Base-by-base conservation (phyloP, 2,329 filamentous ascomycete species). In the Cercospora sp. region DNA sequence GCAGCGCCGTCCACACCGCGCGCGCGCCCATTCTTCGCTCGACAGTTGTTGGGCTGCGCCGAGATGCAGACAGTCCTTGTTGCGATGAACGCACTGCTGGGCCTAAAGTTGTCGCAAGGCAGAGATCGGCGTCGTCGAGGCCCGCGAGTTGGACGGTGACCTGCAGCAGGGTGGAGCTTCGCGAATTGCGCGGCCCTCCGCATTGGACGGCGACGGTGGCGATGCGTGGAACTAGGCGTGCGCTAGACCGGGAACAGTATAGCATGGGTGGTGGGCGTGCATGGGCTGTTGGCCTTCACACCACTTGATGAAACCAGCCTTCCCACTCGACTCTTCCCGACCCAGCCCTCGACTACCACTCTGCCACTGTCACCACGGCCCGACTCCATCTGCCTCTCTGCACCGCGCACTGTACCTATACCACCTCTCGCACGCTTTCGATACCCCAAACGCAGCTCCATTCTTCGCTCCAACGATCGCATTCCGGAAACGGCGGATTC, bases 121-220 rank as follows among this genome's bases (percentile, higher is more conserved):
- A 30, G 26, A 64, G 61, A 64, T 43, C 30, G 62, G 2, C 62
- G 51, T 45, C 62, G 18, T 64, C 62, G 49, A 64, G 51, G 49
- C 60, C 40, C n/a, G 60, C 60, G 60, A 51, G 13, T 62, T 12
- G 60, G 34, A 34, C 34, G 28, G 60, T 49, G 60, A 30, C 60
- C 37, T 62, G 60, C 60, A 62, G 26, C 34, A 21, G 37, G 16
- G 60, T 51, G 60, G 60, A 51, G 21, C 40, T 18, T 21, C 21
- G 58, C 37, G 21, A 12, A 32, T 61, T 62, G 60, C 60, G 60
- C 40, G 32, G 24, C 37, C n/a, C 21, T 9, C 9, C 16, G 3
- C 61, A 55, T 63, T 63, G 61, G 61, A 13, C 61, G 43, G 21
- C 16, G n/a, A 49, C 8, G 5, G 37, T 34, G 18, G 24, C 16